phyloP scores from a whole-genome alignment of 2,329 filamentous ascomycete species.

The Rhynchosporium graminicola region DNA sequence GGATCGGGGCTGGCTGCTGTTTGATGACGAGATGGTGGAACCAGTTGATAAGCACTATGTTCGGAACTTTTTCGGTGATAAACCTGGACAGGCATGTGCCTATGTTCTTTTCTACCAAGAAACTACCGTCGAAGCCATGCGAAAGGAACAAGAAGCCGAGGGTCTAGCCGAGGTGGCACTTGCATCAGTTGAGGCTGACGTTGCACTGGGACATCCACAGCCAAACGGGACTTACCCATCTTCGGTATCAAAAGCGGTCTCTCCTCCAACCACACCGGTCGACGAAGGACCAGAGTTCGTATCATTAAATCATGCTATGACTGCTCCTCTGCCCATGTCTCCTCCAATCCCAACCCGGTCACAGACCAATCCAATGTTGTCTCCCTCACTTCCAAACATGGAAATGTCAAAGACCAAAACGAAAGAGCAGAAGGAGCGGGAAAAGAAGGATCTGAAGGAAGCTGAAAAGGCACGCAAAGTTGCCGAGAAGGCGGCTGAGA shows the following conservation, averaged over 20 bases:
- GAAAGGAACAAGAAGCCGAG: constrained; percentile 82
- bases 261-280: constrained; percentile 49
- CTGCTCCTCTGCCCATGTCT: constrained; percentile 46
- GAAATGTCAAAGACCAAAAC: constrained; percentile 41
- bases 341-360: constrained; percentile 31
- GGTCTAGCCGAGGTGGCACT: constrained; percentile 61
- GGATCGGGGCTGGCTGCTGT: constrained; percentile 92
- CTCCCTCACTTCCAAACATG: constrained; percentile 35
- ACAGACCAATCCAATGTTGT: constrained; percentile 39
- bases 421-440: constrained; percentile 64
- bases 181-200: constrained; percentile 57
- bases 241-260: constrained; percentile 52
- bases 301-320: constrained; percentile 65
- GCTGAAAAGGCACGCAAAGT: constrained; percentile 47
- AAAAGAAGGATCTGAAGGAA: constrained; percentile 67
- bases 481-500: constrained; percentile 46
- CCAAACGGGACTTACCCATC: constrained; percentile 44
- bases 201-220: constrained; percentile 52
- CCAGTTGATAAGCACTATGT: constrained; percentile 97
- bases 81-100: constrained; percentile 85
- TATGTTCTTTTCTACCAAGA: constrained; percentile 99
- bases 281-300: constrained; percentile 56
- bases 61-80: constrained; percentile 94
- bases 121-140: constrained; percentile 67
- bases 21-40: constrained; percentile 98